phyloP scores from a whole-genome alignment of 306 rosid species.

The Aeschynomene evenia region DNA sequence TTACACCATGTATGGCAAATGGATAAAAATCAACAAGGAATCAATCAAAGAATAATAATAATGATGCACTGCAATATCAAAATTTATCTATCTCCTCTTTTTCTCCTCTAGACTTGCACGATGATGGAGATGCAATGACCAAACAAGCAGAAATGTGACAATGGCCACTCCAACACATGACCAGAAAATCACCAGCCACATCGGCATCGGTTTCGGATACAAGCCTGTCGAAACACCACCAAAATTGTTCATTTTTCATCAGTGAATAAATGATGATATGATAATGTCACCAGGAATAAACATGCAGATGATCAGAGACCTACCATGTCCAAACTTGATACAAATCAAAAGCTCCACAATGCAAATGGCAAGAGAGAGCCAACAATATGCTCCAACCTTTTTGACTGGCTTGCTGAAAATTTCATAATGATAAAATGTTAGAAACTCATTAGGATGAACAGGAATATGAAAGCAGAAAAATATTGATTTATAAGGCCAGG shows the following conservation, averaged over 20 bases:
- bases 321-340: conserved; percentile 95
- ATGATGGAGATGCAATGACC: conserved; percentile 86
- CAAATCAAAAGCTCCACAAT: conserved; percentile 94
- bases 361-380: conserved; percentile 98
- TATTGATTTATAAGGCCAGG: background rate
- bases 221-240: conserved; percentile 52
- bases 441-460: background rate
- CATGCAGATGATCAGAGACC: conserved; percentile 6
- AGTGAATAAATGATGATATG: background rate
- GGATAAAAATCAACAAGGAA: conserved; percentile 49
- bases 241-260: background rate
- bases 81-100: conserved; percentile 70
- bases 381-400: conserved; percentile 97
- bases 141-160: conserved; percentile 52
- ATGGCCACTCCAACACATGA: conserved; percentile 51
- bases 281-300: background rate
- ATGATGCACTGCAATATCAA: conserved; percentile 35
- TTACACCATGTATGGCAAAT: conserved; percentile 60
- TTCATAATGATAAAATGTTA: conserved; percentile 8
- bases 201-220: conserved; percentile 91
- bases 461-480: background rate
- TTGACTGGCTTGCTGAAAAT: conserved; percentile 77
- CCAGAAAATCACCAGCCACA: conserved; percentile 81
- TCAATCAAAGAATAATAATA: conserved; percentile 79
- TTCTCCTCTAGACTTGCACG: conserved; percentile 47